Evolutionary conservation across 2,329 filamentous ascomycete genomes (phyloP), one percentile per base, ranked within the genome.

Genomic region (Colletotrichum higginsianum): DNA sequence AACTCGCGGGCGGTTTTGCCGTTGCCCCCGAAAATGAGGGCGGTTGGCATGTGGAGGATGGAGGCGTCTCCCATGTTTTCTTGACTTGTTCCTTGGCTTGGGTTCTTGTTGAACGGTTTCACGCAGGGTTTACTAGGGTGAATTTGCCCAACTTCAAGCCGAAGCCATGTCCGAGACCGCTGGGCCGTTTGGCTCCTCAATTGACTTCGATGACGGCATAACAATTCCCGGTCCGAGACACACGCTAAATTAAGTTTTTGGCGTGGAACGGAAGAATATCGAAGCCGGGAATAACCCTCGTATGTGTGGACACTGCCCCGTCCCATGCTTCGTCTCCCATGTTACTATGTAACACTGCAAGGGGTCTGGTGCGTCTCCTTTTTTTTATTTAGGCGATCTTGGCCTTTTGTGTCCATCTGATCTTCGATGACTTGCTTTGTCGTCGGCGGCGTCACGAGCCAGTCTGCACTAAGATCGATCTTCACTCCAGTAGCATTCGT

Each of bases 1-100:
- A 78, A 62, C 15, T 75, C 69, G 26, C 73, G 75, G 38, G 76
- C 76, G 49, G 75, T 74, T 64, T 77, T 77, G 68, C 77, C 77
- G 57, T 69, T 75, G 71, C 77, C 77, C 63, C 77, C 77, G 65
- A 78, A 73, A 21, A 78, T 77, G 26, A 77, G 72, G 1, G 75
- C 73, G 26, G 75, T 73, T n/a, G 75, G 73, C 72, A 75, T 76
- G n/a, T 58, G 72, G 44, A 73, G 61, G 23, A 70, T 70, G 21
- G 64, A 71, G n/a, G 73, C 72, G 62, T 74, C 72, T 35, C 72
- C 72, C 72, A 74, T 74, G 40, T 66, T 38, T 11, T 38, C 9
- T 38, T 38, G 35, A 2, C 35, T 38, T 38, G 35, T 11, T 11
- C 35, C 35, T 38, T 38, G 35, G 35, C 2, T 38, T 9, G 9